Percentiles rank a stretch among this genome's conserved stretches.
Evolutionary conservation across 2,329 filamentous ascomycete genomes (phyloP).

Genomic region (Cadophora malorum): DNA sequence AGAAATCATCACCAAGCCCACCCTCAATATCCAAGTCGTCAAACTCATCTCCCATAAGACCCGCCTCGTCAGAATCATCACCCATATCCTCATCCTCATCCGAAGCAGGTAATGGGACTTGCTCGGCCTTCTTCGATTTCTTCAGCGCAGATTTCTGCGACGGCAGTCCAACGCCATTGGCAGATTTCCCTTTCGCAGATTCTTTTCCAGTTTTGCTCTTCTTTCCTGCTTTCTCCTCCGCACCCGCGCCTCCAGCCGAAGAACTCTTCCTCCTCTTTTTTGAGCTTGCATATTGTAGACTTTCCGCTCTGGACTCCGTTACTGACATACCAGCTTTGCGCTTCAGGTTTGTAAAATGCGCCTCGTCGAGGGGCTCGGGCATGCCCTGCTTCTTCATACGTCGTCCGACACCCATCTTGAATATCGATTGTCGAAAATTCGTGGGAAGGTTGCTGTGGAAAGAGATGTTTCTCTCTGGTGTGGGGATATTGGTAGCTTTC

Average conservation of each 20-base stretch:
- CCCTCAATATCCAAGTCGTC: conserved; percentile 46
- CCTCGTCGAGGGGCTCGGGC: conserved; percentile 82
- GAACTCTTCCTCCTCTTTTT: conserved; percentile 69
- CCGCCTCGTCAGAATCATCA: conserved; percentile 54
- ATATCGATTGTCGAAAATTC: conserved; percentile 19
- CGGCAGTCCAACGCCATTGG: conserved; percentile 46
- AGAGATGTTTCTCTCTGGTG: not conserved
- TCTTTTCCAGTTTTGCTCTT: conserved; percentile 52
- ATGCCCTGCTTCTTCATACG: conserved; percentile 96
- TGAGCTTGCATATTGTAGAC: conserved; percentile 50
- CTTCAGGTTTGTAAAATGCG: conserved; percentile 79
- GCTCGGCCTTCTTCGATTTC: conserved; percentile 47
- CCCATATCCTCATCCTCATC: conserved; percentile 51
- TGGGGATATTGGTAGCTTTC: conserved; percentile 7
- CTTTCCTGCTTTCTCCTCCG: conserved; percentile 40
- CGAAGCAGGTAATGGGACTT: conserved; percentile 51
- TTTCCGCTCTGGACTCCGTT: conserved; percentile 59
- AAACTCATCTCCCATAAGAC: conserved; percentile 53
- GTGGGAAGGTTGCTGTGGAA: not conserved
- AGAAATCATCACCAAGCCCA: conserved; percentile 63
- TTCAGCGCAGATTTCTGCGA: conserved; percentile 47
- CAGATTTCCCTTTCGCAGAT: conserved; percentile 43
- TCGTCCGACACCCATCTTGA: conserved; percentile 83
- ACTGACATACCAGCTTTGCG: conserved; percentile 79
- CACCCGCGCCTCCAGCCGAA: conserved; percentile 45